These are phyloP conservation scores for Tuber borchii DNA, from an alignment of 495 filamentous ascomycete species.

Conservation along the genomic window DNA sequence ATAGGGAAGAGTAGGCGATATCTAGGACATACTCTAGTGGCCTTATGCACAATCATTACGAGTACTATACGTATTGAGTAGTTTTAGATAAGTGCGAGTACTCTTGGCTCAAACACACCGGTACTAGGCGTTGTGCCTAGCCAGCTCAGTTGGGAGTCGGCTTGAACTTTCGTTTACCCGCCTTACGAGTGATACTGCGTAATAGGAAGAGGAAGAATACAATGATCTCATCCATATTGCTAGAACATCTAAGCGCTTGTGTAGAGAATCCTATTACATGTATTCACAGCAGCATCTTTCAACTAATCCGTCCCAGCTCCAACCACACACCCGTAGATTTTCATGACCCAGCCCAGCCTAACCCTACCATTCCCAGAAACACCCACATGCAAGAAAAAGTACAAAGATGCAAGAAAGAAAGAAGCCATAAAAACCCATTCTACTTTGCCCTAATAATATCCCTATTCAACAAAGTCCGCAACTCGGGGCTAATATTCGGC, in stretches of 20 bases:
- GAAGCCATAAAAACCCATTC: background rate
- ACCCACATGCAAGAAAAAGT: background rate
- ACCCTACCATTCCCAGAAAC: background rate
- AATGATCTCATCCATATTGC: background rate
- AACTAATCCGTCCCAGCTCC: background rate
- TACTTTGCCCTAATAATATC: conserved; percentile 49
- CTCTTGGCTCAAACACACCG: background rate
- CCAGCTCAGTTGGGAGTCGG: background rate
- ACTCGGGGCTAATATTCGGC: conserved; percentile 62
- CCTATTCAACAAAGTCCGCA: conserved; percentile 66
- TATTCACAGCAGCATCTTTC: background rate
- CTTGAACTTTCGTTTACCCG: background rate
- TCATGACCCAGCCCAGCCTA: background rate
- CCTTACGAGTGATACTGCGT: background rate
- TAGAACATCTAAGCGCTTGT: background rate
- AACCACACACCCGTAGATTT: background rate
- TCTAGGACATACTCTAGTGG: background rate
- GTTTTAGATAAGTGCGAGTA: too few relatives aligned
- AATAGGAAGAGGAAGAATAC: background rate
- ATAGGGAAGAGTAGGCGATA: too few relatives aligned
- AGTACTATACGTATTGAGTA: too few relatives aligned
- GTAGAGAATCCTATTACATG: background rate
- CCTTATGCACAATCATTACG: background rate
- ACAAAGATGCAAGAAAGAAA: background rate
- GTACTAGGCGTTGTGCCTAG: background rate